These are phyloP conservation scores for Acanthamoeba triangularis DNA, from an alignment of 208 protist genomes.

Conservation along the genomic window DNA sequence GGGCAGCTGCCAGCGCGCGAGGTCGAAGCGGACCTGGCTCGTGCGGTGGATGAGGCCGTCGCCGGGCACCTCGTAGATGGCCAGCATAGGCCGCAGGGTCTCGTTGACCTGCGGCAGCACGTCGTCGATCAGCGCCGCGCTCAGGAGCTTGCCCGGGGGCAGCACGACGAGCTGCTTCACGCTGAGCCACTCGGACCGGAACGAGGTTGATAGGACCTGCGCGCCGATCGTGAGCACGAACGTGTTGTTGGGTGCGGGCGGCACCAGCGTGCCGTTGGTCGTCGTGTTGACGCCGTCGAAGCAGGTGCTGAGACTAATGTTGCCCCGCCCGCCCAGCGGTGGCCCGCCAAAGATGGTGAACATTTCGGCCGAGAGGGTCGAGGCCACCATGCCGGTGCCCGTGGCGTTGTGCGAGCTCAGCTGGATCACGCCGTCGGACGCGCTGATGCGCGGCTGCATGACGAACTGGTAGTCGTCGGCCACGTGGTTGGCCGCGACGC, in stretches of 20 bases:
- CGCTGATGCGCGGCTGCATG: neutral
- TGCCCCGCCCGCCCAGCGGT: conserved; percentile 40
- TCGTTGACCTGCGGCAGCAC: neutral
- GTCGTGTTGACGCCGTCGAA: conserved; percentile 1
- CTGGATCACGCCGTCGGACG: neutral
- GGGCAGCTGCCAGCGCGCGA: neutral
- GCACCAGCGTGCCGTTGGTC: conserved; percentile 21
- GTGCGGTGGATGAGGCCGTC: neutral
- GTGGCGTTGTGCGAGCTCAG: neutral
- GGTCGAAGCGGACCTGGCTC: conserved; percentile 61
- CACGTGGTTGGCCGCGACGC: neutral
- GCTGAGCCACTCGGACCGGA: neutral
- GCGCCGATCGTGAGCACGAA: conserved; percentile 45
- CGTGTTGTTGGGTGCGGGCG: conserved; percentile 48
- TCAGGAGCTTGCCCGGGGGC: conserved; percentile 42
- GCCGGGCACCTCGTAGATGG: neutral
- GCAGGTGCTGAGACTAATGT: conserved; percentile 54
- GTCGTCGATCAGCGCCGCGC: conserved; percentile 35
- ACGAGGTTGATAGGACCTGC: neutral
- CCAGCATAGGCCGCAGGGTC: conserved; percentile 22
- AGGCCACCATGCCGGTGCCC: neutral
- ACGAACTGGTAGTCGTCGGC: neutral
- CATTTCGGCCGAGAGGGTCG: neutral
- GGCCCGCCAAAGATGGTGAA: conserved; percentile 46
- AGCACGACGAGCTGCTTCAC: neutral